phyloP scores from a whole-genome alignment of 2,329 filamentous ascomycete genomes.

The Clarireedia sp. region DNA sequence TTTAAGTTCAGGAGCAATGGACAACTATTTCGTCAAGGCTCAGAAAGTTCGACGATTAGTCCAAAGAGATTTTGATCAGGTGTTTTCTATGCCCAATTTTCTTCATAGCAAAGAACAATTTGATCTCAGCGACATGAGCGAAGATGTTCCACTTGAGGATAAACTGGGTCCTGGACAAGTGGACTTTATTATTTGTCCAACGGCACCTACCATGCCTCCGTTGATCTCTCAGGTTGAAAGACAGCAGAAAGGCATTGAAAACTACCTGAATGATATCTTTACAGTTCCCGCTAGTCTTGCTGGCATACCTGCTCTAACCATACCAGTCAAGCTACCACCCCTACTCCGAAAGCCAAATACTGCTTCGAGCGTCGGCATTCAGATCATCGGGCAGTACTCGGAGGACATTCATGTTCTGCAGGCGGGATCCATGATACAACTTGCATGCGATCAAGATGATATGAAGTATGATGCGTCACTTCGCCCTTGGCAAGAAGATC shows the following conservation, averaged over 20 bases:
- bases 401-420: slow-evolving; percentile 59
- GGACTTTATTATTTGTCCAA: slow-evolving; percentile 82
- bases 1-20: slow-evolving; percentile 80
- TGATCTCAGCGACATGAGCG: slow-evolving; percentile 53
- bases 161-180: slow-evolving; percentile 57
- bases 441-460: not conserved
- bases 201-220: slow-evolving; percentile 70
- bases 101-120: slow-evolving; percentile 48
- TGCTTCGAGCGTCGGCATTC: slow-evolving; percentile 50
- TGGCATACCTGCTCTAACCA: slow-evolving; percentile 78
- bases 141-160: slow-evolving; percentile 41
- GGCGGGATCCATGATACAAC: slow-evolving; percentile 35
- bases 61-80: slow-evolving; percentile 74
- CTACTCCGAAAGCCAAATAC: slow-evolving; percentile 24
- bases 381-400: slow-evolving; percentile 75
- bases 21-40: slow-evolving; percentile 95
- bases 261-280: slow-evolving; percentile 90
- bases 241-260: slow-evolving; percentile 51
- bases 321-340: slow-evolving; percentile 44
- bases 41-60: slow-evolving; percentile 81
- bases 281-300: slow-evolving; percentile 92
- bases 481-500: not conserved
- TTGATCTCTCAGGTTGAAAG: slow-evolving; percentile 48
- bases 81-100: slow-evolving; percentile 64
- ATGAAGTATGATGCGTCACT: too few species aligned